Percentiles rank a stretch among this genome's conserved stretches.
phyloP scores from a whole-genome alignment of 805 yeast species.

The Wickerhamiella kurtzmanii region DNA sequence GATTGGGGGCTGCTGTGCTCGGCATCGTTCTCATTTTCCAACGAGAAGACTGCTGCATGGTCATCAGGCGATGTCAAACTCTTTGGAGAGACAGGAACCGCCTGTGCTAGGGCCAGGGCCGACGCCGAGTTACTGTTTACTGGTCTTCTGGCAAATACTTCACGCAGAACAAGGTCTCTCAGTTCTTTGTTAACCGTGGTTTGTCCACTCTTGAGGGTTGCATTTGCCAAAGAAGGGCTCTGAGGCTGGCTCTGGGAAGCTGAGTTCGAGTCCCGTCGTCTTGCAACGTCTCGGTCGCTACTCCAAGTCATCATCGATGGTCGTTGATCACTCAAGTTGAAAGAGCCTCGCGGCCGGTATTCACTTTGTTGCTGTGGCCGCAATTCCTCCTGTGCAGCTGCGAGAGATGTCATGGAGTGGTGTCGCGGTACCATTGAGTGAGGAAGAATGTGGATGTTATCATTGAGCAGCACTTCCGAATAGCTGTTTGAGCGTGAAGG shows the following conservation, averaged over 20 bases:
- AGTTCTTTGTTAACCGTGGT: conserved; percentile 59
- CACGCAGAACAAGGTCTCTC: conserved; percentile 56
- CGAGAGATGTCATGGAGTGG: conserved; percentile 3
- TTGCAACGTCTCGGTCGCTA: conserved; percentile 4
- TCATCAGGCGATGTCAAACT: not conserved
- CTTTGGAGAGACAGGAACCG: not conserved
- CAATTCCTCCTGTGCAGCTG: conserved; percentile 1
- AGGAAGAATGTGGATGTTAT: conserved; percentile 84
- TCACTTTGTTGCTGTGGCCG: not conserved
- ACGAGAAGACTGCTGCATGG: not conserved
- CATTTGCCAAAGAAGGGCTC: conserved; percentile 1
- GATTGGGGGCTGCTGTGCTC: not conserved
- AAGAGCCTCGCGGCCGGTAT: conserved; percentile 16
- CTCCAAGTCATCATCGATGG: conserved; percentile 15
- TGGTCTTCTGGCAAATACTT: conserved; percentile 46
- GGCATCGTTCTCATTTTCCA: not conserved
- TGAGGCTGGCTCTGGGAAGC: conserved; percentile 1
- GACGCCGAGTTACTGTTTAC: not conserved
- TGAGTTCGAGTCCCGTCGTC: not conserved
- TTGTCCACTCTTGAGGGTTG: conserved; percentile 32
- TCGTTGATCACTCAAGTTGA: conserved; percentile 19
- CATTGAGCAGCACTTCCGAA: conserved; percentile 73
- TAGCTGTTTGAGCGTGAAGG: conserved; percentile 31
- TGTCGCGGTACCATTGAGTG: conserved; percentile 35
- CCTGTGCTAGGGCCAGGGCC: not conserved